Conservation (phyloP, 202 grass and related monocot genomes). For the Digitaria exilis region DNA sequence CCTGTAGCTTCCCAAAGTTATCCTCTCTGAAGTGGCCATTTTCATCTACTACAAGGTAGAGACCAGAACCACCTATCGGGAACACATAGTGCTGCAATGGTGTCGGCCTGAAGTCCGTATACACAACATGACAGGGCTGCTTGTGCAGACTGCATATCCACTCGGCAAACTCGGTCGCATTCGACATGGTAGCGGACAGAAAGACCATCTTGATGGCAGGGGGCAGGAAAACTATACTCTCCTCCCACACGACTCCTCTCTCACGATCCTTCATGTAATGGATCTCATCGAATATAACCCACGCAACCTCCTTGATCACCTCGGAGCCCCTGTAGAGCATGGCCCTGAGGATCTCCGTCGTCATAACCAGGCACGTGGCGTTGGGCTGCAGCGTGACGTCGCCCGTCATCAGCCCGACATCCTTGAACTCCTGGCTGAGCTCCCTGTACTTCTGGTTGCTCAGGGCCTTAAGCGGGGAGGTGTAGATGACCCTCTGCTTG, state of each 20-base stretch:
- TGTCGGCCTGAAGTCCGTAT: slow-evolving; percentile 97
- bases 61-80: slow-evolving; percentile 82
- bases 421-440: slow-evolving; percentile 88
- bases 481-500: slow-evolving; percentile 96
- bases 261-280: slow-evolving; percentile 99
- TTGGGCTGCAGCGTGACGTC: slow-evolving; percentile 95
- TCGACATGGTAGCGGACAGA: slow-evolving; percentile 96
- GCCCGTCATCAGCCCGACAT: slow-evolving; percentile 93
- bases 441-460: slow-evolving; percentile 99
- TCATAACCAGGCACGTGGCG: slow-evolving; percentile 96
- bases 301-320: slow-evolving; percentile 96
- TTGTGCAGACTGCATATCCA: slow-evolving; percentile 98
- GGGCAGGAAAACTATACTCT: slow-evolving; percentile 94
- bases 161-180: slow-evolving; percentile 97
- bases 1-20: slow-evolving; percentile 90
- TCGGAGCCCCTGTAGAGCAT: slow-evolving; percentile 99
- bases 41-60: slow-evolving; percentile 97
- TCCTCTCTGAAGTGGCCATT: slow-evolving; percentile 95
- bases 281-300: slow-evolving; percentile 99
- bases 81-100: slow-evolving; percentile 97
- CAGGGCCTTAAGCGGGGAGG: slow-evolving; percentile 91
- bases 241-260: slow-evolving; percentile 96
- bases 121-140: slow-evolving; percentile 96
- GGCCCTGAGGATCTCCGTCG: slow-evolving; percentile 92
- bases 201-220: slow-evolving; percentile 99